These are phyloP conservation scores for Tylopilus sp. DNA, from an alignment of 768 basidiomycete species.

Conservation along the genomic window DNA sequence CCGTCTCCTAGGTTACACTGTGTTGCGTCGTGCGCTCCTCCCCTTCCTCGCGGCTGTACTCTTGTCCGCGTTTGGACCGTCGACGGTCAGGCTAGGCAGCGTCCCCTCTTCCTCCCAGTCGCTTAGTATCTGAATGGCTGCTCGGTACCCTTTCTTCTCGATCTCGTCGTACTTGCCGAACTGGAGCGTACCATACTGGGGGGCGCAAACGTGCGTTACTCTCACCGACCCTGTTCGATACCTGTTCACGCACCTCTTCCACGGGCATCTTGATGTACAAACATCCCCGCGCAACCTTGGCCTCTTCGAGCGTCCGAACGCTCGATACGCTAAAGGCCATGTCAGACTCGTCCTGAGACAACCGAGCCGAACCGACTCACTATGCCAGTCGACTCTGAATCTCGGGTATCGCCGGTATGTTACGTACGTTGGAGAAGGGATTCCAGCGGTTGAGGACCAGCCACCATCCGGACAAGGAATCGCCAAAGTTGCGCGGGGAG, in stretches of 20 bases:
- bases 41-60: conserved; percentile 59
- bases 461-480: conserved; percentile 96
- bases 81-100: conserved; percentile 72
- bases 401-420: conserved; percentile 86
- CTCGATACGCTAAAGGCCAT: conserved; percentile 73
- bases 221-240: not conserved
- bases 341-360: no score
- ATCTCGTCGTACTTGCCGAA: conserved; percentile 90
- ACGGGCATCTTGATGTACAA: conserved; percentile 95
- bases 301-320: conserved; percentile 91
- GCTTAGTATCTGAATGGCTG: conserved; percentile 65
- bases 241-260: conserved; percentile 61
- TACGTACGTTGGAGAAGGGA: conserved; percentile 75
- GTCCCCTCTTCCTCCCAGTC: conserved; percentile 81
- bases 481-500: conserved; percentile 90
- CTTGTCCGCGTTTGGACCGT: conserved; percentile 45
- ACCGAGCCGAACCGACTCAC: conserved; percentile 46
- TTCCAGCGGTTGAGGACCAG: conserved; percentile 91
- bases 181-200: conserved; percentile 88
- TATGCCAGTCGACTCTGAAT: conserved; percentile 94
- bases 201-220: not conserved
- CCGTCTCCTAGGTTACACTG: conserved; percentile 39
- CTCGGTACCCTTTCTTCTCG: conserved; percentile 73
- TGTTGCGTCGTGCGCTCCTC: conserved; percentile 74
- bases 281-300: conserved; percentile 85